Conservation (phyloP, 2,329 filamentous ascomycete species). For the Orbilia oligospora region DNA sequence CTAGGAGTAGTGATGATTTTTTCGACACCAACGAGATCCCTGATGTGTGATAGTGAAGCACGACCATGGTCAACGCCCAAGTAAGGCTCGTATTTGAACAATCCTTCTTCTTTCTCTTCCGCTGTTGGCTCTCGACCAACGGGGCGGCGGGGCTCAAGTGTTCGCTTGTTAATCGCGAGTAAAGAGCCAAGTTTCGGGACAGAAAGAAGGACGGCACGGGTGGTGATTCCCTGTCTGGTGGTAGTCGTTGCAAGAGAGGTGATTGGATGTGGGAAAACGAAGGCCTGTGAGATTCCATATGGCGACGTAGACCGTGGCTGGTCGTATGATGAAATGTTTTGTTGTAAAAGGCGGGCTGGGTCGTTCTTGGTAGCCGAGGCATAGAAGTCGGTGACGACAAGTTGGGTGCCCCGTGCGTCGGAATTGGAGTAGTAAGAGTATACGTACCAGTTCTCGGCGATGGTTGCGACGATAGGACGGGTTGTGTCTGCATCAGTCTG, state of each 20-base stretch:
- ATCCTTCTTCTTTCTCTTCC: conserved; percentile 84
- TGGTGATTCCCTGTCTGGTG: conserved; percentile 91
- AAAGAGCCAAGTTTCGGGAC: conserved; percentile 78
- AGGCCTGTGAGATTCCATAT: conserved; percentile 83
- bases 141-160: conserved; percentile 88
- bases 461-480: conserved; percentile 80
- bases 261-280: conserved; percentile 83
- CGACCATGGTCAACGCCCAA: conserved; percentile 85
- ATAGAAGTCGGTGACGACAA: conserved; percentile 89
- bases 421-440: conserved; percentile 80
- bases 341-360: conserved; percentile 79
- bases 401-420: conserved; percentile 83
- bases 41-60: conserved; percentile 82
- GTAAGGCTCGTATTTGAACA: conserved; percentile 80
- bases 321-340: conserved; percentile 83
- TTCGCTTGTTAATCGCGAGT: conserved; percentile 80
- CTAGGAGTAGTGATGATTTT: conserved; percentile 82
- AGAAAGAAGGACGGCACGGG: conserved; percentile 80
- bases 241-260: conserved; percentile 85
- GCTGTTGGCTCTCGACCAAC: conserved; percentile 85
- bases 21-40: conserved; percentile 82
- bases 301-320: conserved; percentile 77
- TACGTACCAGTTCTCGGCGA: conserved; percentile 95
- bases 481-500: conserved; percentile 81
- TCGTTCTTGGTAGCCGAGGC: conserved; percentile 88